Base-by-base conservation (phyloP, 805 yeast genomes). In the Metschnikowia kofuensis region DNA sequence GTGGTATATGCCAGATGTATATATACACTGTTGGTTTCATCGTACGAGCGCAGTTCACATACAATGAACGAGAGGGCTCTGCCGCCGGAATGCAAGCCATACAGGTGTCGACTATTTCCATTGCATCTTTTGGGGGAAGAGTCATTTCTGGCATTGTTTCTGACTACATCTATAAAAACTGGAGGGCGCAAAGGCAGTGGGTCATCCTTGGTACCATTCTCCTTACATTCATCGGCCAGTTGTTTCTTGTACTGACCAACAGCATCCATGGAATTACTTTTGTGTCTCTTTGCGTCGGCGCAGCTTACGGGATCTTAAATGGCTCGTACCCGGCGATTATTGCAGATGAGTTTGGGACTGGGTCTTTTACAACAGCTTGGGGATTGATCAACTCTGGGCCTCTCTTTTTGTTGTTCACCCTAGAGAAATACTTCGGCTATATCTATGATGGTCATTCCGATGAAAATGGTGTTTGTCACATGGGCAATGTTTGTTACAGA, bases 321-420 rank as follows among this genome's bases (percentile, higher is more conserved):
- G 92, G 92, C 0, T 79, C 85, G 0, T 83, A 83, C 61, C 95
- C 95, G 3, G 85, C 91, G 0, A 75, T 85, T 2, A 74, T 85
- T 29, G 90, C 90, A 0, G 95, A 87, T 53, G 69, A 74, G 12
- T 85, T 85, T 67, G 91, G 91, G 2, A 77, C 87, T 0, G 72
- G 67, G 7, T 77, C 82, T 0, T 87, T 85, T 62, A 82, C 89
- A 21, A 84, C 91, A 0, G 75, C 84, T 0, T 87, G 94, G 92
- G 89, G 92, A 0, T 66, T 86, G 37, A 66, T 82, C 13, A 84
- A 90, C 26, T 82, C 89, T 0, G 91, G 91, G 7, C 89, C 89
- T 1, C 66, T 85, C 16, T 40, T 80, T 4, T 68, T 79, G 0
- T 76, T 86, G 37, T 80, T 78, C 56, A 44, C 72, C 2, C 70